These are phyloP conservation scores for Leishmania tropica DNA, from an alignment of 208 protist species.

Conservation along the genomic window DNA sequence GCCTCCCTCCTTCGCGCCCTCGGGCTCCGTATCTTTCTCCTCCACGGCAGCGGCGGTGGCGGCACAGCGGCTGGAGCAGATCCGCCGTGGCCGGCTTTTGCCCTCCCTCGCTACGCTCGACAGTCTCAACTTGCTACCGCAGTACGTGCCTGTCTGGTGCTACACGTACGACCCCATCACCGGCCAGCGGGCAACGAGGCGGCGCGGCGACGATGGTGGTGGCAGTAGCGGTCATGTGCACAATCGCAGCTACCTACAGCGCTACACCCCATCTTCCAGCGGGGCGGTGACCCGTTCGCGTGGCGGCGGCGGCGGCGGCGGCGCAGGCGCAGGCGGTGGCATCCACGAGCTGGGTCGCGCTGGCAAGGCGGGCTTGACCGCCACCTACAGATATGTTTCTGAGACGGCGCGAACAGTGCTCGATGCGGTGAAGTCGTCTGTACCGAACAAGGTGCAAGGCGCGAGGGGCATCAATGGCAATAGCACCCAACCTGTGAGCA, in stretches of 20 bases:
- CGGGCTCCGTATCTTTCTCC: background rate
- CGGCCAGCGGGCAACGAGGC: background rate
- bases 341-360: constrained; percentile 4
- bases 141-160: constrained; percentile 33
- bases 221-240: background rate
- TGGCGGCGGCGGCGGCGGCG: constrained; percentile 1
- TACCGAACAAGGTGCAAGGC: background rate
- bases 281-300: background rate
- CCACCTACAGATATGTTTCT: constrained; percentile 2
- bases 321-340: constrained; percentile 2
- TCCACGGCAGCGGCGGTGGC: background rate
- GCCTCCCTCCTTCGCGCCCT: background rate
- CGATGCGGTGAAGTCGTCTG: background rate
- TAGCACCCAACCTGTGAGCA: background rate
- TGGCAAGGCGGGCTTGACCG: constrained; percentile 11
- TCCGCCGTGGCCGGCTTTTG: constrained; percentile 17
- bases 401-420: constrained; percentile 14
- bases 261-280: constrained; percentile 9
- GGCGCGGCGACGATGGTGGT: background rate
- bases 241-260: constrained; percentile 19
- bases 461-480: background rate
- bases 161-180: constrained; percentile 39
- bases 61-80: constrained; percentile 16
- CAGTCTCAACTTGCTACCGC: constrained; percentile 19
- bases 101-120: constrained; percentile 35